Evolutionary conservation across 345 rosid species (phyloP).

Genomic region (Eucalyptus victrix): DNA sequence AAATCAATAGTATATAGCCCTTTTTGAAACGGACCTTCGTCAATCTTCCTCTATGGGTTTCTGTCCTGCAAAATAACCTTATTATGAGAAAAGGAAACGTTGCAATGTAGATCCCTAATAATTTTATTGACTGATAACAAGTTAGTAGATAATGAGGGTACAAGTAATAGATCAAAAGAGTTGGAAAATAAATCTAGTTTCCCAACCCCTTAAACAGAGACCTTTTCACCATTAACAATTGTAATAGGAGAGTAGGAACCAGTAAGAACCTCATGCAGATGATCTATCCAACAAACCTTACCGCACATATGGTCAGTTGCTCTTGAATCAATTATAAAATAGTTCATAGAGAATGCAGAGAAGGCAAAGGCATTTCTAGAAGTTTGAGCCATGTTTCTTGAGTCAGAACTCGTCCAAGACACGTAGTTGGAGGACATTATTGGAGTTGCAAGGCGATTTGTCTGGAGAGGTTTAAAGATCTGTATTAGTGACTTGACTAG

Average conservation of each 20-base stretch:
- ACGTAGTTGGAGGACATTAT: background rate
- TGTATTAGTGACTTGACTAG: accelerated
- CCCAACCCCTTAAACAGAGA: background rate
- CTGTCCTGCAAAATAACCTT: background rate
- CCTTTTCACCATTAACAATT: background rate
- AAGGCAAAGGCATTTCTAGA: background rate
- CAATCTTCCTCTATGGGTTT: background rate
- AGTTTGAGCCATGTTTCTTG: background rate
- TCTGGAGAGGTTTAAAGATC: background rate
- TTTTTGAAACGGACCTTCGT: background rate
- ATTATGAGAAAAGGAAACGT: background rate
- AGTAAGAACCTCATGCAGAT: background rate
- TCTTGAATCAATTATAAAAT: background rate
- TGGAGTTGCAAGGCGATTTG: background rate
- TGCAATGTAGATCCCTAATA: background rate
- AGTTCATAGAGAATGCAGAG: background rate
- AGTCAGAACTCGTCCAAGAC: background rate
- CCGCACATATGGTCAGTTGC: background rate
- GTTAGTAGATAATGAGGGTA: background rate
- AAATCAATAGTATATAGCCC: background rate
- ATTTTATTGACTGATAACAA: background rate
- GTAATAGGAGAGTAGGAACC: background rate
- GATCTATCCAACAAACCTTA: background rate
- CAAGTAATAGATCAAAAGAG: background rate
- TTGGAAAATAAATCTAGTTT: background rate